phyloP scores from a whole-genome alignment of 139 green algal genomes.

The Pycnococcus provasolii region DNA sequence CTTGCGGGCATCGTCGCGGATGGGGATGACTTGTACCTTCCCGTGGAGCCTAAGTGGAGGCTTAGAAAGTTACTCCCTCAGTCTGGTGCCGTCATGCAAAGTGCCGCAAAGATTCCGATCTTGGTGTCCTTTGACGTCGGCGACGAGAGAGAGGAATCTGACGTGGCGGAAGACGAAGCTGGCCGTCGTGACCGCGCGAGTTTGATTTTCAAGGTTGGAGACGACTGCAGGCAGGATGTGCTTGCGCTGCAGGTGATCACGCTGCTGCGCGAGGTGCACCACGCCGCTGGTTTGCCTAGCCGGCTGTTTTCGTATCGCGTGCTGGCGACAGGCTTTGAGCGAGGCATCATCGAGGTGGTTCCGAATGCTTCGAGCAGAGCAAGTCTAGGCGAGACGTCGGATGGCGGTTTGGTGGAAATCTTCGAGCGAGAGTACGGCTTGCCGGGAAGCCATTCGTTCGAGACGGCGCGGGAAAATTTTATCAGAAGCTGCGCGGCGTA shows the following conservation, averaged over 20 bases:
- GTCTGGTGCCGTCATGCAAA: conserved; percentile 60
- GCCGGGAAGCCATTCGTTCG: conserved; percentile 59
- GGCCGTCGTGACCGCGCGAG: neutral
- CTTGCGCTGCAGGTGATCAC: conserved; percentile 82
- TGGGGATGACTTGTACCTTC: no score
- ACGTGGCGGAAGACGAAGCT: neutral
- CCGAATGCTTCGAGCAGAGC: conserved; percentile 64
- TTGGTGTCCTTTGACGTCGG: conserved; percentile 75
- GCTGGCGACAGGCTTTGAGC: conserved; percentile 87
- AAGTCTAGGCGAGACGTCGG: conserved; percentile 74
- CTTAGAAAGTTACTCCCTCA: no score
- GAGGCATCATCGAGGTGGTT: conserved; percentile 89
- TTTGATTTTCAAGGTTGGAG: conserved; percentile 54
- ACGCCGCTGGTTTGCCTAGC: conserved; percentile 53
- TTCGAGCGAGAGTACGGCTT: conserved; percentile 79
- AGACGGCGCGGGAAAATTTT: conserved; percentile 76
- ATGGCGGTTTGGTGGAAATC: conserved; percentile 84
- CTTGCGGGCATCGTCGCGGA: no score
- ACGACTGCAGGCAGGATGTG: conserved; percentile 93
- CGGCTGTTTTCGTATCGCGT: conserved; percentile 91
- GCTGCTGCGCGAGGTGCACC: conserved; percentile 50
- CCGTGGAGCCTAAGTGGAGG: no score
- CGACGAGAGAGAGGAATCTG: neutral
- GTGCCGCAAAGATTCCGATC: conserved; percentile 75
- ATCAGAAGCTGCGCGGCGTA: conserved; percentile 61